A percentile compares a stretch with the other conserved stretches of the same genome.
These are phyloP conservation scores for Pulveroboletus sp. DNA, from an alignment of 768 basidiomycete species.

Conservation along the genomic window DNA sequence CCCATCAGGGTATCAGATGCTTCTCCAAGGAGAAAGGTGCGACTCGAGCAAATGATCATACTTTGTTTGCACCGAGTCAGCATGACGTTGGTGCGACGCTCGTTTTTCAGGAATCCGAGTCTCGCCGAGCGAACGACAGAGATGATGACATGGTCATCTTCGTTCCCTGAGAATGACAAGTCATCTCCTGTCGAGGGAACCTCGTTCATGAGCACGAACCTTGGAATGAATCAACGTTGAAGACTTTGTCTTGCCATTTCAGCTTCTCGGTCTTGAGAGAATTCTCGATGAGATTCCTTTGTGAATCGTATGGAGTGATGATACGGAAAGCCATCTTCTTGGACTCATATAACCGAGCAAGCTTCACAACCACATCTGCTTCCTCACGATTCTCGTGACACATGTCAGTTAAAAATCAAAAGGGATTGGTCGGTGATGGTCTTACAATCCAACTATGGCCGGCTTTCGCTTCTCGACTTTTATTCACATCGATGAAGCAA, in stretches of 20 bases:
- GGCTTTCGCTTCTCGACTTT: slow-evolving; percentile 26
- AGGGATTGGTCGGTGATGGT: background rate
- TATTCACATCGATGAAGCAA: slow-evolving; percentile 36
- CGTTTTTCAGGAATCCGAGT: slow-evolving; percentile 61
- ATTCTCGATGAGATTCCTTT: slow-evolving; percentile 55
- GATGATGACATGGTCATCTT: slow-evolving; percentile 69
- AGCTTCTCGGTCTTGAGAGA: slow-evolving; percentile 46
- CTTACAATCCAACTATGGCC: slow-evolving; percentile 30
- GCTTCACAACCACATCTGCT: slow-evolving; percentile 45
- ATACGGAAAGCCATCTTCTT: slow-evolving; percentile 50
- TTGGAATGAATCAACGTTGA: slow-evolving; percentile 80
- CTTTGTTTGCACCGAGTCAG: slow-evolving; percentile 68
- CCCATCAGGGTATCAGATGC: slow-evolving; percentile 24
- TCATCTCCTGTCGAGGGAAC: slow-evolving; percentile 28
- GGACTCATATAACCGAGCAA: slow-evolving; percentile 50
- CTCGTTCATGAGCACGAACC: slow-evolving; percentile 39
- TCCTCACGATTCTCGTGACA: slow-evolving; percentile 56
- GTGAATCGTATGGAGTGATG: slow-evolving; percentile 78
- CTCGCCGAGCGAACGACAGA: slow-evolving; percentile 58
- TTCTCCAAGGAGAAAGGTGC: slow-evolving; percentile 20
- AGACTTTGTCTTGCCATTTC: slow-evolving; percentile 60
- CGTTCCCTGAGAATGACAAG: slow-evolving; percentile 55
- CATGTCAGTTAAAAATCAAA: no score
- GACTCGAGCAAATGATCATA: slow-evolving; percentile 68
- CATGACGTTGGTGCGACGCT: slow-evolving; percentile 80